Evolutionary conservation across 176 grass and related monocot genomes (phyloP).

Genomic region (Aegilops bicornis): DNA sequence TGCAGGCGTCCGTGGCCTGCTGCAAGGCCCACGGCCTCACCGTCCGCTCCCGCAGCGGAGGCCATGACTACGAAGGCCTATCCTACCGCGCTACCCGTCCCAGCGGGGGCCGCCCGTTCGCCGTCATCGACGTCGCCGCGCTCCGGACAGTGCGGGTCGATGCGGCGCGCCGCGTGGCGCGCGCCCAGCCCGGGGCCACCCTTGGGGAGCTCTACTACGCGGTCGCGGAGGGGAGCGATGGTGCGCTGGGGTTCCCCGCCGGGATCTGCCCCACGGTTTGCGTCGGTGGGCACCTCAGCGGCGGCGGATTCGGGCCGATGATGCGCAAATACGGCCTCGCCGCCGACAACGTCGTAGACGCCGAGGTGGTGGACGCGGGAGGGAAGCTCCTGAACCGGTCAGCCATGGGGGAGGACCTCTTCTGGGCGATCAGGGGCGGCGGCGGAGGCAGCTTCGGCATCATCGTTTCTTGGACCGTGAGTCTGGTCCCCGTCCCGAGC

Average conservation of each 20-base stretch:
- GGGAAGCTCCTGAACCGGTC: conserved; percentile 40
- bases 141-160: conserved; percentile 43
- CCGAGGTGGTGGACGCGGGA: conserved; percentile 53
- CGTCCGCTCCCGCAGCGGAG: conserved; percentile 56
- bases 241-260: conserved; percentile 44
- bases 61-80: conserved; percentile 73
- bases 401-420: conserved; percentile 59
- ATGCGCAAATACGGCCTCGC: conserved; percentile 58
- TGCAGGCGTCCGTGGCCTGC: conserved; percentile 48
- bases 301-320: conserved; percentile 55
- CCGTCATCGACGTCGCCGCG: conserved; percentile 49
- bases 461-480: conserved; percentile 68
- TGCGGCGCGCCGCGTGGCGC: conserved; percentile 22
- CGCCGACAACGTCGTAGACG: conserved; percentile 57
- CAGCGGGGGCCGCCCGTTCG: conserved; percentile 29
- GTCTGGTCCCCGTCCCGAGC: conserved; percentile 51
- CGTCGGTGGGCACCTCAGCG: conserved; percentile 64
- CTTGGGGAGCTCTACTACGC: conserved; percentile 70
- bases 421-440: conserved; percentile 75
- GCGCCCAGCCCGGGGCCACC: conserved; percentile 43
- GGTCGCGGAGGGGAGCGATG: conserved; percentile 20
- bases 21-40: conserved; percentile 27
- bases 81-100: conserved; percentile 42
- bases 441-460: conserved; percentile 71
- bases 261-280: conserved; percentile 61